Base-by-base conservation (phyloP, 2,329 filamentous ascomycete species). In the Talaromyces marneffei region DNA sequence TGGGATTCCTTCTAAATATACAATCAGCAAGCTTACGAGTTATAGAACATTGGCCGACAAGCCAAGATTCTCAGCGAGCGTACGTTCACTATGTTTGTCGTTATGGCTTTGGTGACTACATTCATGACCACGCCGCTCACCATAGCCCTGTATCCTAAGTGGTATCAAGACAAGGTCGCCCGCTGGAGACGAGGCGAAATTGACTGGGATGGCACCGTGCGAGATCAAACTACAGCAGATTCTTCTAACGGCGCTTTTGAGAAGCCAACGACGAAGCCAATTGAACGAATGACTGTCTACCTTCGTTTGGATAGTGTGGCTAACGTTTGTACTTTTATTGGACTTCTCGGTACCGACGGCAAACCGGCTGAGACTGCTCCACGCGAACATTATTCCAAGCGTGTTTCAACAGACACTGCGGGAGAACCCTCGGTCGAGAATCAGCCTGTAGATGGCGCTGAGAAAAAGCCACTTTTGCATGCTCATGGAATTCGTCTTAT, bases 1-100 rank as follows among this genome's bases (percentile, higher is more conserved):
- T 69, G 12, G 18, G 23, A 20, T 8, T 12, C 10, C 23, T 56
- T 52, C 65, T 14, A 67, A 42, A 25, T 6, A 37, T 39, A 46
- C 3, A 1, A 42, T 10, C 5, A n/a, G 35, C 23, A 12, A 39
- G 12, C 62, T 64, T 6, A 64, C 16, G 29, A 2, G 18, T 4
- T 35, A 1, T 66, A 86, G 82, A 89, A 90, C 69, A 91, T 97
- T 67, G 91, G 92, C 48, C 81, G 92, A 2, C 87, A 93, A 77
- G 91, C 92, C 20, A 86, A 85, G 37, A 95, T 96, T 63, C 80
- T 96, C 18, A 92, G 89, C 62, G 83, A 82, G 0, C 81, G 89
- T 16, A 95, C 91, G 0, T 96, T 96, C 69, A 96, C 92, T 57
- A 95, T 96, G 59, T 96, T 96, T 67, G 91, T 96, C 23, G 89